Percentiles rank a stretch among this genome's conserved stretches.
phyloP scores from a whole-genome alignment of 2,329 filamentous ascomycete species.

The Aspergillus fructus region DNA sequence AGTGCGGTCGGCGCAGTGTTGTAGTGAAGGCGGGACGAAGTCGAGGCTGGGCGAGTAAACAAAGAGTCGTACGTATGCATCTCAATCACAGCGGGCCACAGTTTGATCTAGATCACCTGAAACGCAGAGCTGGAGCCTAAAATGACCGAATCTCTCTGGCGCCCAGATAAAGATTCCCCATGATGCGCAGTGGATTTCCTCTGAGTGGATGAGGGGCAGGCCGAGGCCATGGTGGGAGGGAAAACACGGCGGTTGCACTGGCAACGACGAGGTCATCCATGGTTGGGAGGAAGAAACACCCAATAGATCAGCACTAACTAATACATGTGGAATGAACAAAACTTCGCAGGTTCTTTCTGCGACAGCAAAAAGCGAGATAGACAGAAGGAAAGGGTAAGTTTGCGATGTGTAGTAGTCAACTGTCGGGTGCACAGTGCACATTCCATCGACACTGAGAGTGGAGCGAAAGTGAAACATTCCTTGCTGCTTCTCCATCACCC shows the following conservation, averaged over 20 bases:
- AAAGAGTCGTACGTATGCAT: conserved; percentile 10
- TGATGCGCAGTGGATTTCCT: conserved; percentile 3
- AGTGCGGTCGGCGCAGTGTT: neutral
- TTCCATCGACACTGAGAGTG: neutral
- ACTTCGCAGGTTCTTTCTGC: too few species aligned
- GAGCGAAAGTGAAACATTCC: neutral
- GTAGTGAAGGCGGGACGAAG: neutral
- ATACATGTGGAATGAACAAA: too few species aligned
- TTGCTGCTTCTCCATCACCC: neutral
- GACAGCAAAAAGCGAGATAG: too few species aligned
- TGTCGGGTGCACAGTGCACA: neutral
- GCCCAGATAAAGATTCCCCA: conserved; percentile 10
- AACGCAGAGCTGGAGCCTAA: conserved; percentile 6
- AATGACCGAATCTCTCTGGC: conserved; percentile 13
- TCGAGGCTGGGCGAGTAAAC: conserved; percentile 11
- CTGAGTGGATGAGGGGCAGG: conserved; percentile 18
- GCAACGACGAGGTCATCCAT: conserved; percentile 15
- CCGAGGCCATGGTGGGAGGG: conserved; percentile 4
- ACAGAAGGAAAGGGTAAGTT: neutral
- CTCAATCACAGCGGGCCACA: conserved; percentile 8
- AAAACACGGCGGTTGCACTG: conserved; percentile 24
- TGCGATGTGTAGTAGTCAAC: neutral
- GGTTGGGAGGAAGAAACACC: neutral
- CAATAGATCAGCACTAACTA: neutral
- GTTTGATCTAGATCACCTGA: conserved; percentile 12